Evolutionary conservation across 2,329 filamentous ascomycete species (phyloP).

Genomic region (Aspergillus pseudotamarii): DNA sequence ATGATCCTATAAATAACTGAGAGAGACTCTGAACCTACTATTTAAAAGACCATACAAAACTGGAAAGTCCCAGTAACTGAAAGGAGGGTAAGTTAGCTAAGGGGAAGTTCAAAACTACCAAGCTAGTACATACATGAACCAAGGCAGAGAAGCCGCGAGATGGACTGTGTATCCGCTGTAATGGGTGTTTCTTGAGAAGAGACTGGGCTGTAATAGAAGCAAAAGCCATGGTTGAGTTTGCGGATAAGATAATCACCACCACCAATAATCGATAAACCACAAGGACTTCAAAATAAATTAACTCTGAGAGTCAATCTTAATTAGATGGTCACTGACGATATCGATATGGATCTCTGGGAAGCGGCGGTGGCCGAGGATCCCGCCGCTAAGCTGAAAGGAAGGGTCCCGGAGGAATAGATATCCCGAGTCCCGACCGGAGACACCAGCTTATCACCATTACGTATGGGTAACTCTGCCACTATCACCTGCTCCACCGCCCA

Average conservation of each 20-base stretch:
- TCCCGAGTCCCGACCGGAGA: conserved; percentile 10
- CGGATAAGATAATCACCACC: not conserved
- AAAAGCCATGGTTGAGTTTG: conserved; percentile 3
- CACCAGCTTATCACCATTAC: conserved; percentile 1
- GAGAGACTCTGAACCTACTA: conserved; percentile 36
- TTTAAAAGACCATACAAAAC: conserved; percentile 49
- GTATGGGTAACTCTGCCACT: not conserved
- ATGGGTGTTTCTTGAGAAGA: conserved; percentile 42
- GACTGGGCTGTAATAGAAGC: conserved; percentile 15
- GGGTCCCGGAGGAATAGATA: not conserved
- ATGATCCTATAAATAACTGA: not conserved
- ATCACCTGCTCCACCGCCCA: conserved; percentile 1
- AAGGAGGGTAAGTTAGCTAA: conserved; percentile 20
- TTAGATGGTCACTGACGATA: not conserved
- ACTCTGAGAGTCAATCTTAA: not conserved
- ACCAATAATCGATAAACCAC: no score
- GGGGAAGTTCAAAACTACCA: conserved; percentile 10
- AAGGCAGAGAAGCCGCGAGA: conserved; percentile 45
- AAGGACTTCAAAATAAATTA: no score
- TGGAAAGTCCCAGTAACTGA: conserved; percentile 43
- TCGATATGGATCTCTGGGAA: not conserved
- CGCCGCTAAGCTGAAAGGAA: not conserved
- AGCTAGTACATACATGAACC: conserved; percentile 48
- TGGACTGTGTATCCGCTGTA: conserved; percentile 48
- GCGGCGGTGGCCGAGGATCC: not conserved